These are phyloP conservation scores for Camellia japonica DNA, from an alignment of 148 eudicot genomes.

Conservation along the genomic window DNA sequence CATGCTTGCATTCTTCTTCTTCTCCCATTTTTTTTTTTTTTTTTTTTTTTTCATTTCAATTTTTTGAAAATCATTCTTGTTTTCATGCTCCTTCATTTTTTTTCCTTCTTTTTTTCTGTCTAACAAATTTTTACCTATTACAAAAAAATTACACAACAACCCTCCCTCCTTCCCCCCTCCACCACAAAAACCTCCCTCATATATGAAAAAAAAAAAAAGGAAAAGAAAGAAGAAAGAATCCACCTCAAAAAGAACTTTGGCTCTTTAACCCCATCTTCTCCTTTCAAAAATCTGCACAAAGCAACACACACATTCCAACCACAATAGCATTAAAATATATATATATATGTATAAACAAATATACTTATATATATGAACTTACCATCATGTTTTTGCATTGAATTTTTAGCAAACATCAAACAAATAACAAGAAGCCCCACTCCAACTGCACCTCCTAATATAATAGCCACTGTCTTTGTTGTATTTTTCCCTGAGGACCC, in stretches of 20 bases:
- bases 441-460: slow-evolving; percentile 89
- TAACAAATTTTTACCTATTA: slow-evolving; percentile 17
- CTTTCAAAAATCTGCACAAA: slow-evolving; percentile 69
- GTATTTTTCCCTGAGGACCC: slow-evolving; percentile 61
- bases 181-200: slow-evolving; percentile 4
- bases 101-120: slow-evolving; percentile 4
- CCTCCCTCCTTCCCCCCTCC: background rate
- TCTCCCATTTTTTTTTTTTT: no score
- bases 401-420: slow-evolving; percentile 65
- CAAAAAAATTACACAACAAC: slow-evolving; percentile 7
- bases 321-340: slow-evolving; percentile 2
- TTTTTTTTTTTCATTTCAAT: background rate
- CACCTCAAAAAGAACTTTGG: slow-evolving; percentile 32
- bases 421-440: slow-evolving; percentile 78
- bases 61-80: background rate
- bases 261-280: slow-evolving; percentile 27
- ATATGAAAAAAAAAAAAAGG: background rate
- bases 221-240: slow-evolving; percentile 22
- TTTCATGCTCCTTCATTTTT: background rate
- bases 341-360: background rate
- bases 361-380: slow-evolving; percentile 14
- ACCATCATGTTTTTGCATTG: slow-evolving; percentile 88
- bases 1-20: slow-evolving; percentile 7
- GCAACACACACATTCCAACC: slow-evolving; percentile 18
- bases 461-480: slow-evolving; percentile 90